A percentile compares a stretch with the other conserved stretches of the same genome.
Evolutionary conservation across 2,329 filamentous ascomycete species (phyloP).

Genomic region (Ophiostoma montium): DNA sequence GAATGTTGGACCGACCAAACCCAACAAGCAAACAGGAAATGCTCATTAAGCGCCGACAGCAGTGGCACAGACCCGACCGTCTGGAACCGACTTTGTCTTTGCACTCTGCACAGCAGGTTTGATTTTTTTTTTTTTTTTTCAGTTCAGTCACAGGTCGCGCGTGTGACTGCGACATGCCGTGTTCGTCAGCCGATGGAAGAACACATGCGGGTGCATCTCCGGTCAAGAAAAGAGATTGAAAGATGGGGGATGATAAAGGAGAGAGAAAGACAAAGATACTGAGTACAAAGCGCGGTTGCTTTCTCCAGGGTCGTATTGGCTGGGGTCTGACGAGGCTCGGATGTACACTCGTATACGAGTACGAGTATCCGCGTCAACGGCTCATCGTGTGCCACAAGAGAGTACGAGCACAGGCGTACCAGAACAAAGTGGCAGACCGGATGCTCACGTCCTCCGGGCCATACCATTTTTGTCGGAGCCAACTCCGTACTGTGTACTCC

Average conservation of each 20-base stretch:
- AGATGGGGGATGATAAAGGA: no score
- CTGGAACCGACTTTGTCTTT: slow-evolving; percentile 10
- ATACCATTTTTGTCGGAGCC: no score
- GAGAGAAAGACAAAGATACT: no score
- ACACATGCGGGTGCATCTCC: background rate
- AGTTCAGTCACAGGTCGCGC: background rate
- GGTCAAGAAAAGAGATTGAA: no score
- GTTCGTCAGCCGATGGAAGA: background rate
- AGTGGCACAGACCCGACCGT: slow-evolving; percentile 7
- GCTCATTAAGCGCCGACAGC: slow-evolving; percentile 12
- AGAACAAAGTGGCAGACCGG: background rate
- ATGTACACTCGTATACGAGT: no score
- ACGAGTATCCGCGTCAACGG: slow-evolving; percentile 7
- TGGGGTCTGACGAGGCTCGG: background rate
- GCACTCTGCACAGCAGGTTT: background rate
- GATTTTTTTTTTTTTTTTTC: background rate
- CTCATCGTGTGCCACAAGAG: slow-evolving; percentile 5
- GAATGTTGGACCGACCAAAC: slow-evolving; percentile 11
- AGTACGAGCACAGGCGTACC: no score
- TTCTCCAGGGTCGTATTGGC: slow-evolving; percentile 1
- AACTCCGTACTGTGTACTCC: no score
- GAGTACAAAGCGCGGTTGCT: background rate
- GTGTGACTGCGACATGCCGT: background rate
- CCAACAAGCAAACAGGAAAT: slow-evolving; percentile 6
- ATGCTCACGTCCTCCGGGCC: no score